These are phyloP conservation scores for Penicillium palitans DNA, from an alignment of 2,329 filamentous ascomycete genomes.

Conservation along the genomic window DNA sequence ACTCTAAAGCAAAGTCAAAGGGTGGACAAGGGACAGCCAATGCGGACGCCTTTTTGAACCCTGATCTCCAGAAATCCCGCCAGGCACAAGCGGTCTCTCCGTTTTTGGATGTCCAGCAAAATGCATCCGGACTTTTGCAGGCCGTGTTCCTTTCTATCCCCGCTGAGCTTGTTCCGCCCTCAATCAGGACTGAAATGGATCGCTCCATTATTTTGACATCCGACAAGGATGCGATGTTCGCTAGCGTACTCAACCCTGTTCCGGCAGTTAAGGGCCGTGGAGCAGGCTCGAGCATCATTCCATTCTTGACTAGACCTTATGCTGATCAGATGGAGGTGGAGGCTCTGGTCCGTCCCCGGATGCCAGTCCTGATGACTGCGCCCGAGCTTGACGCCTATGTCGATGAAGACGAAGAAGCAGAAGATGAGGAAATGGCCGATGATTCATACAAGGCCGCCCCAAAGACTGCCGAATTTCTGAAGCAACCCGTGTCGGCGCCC, in stretches of 20 bases:
- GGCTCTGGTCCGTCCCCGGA: constrained; percentile 59
- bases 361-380: constrained; percentile 46
- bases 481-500: constrained; percentile 17
- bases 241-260: constrained; percentile 79
- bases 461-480: constrained; percentile 29
- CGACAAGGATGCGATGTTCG: constrained; percentile 71
- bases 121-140: constrained; percentile 64
- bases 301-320: constrained; percentile 70
- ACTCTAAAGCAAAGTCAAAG: constrained; percentile 44
- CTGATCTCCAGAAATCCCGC: constrained; percentile 37
- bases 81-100: constrained; percentile 20
- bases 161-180: constrained; percentile 66
- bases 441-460: constrained; percentile 15
- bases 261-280: constrained; percentile 61
- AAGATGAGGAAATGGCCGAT: constrained; percentile 25
- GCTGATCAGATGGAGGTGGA: constrained; percentile 67
- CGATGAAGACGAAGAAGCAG: constrained; percentile 36
- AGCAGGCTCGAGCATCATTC: constrained; percentile 72
- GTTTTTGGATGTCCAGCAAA: constrained; percentile 49
- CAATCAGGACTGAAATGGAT: constrained; percentile 73
- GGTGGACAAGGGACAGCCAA: constrained; percentile 50
- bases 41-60: constrained; percentile 69
- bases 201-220: constrained; percentile 73
- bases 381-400: constrained; percentile 30
- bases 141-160: constrained; percentile 63